Evolutionary conservation across 2,329 filamentous ascomycete genomes (phyloP), one percentile per base, ranked within the genome.

Genomic region (Teratosphaeria pseudoeucalypti): DNA sequence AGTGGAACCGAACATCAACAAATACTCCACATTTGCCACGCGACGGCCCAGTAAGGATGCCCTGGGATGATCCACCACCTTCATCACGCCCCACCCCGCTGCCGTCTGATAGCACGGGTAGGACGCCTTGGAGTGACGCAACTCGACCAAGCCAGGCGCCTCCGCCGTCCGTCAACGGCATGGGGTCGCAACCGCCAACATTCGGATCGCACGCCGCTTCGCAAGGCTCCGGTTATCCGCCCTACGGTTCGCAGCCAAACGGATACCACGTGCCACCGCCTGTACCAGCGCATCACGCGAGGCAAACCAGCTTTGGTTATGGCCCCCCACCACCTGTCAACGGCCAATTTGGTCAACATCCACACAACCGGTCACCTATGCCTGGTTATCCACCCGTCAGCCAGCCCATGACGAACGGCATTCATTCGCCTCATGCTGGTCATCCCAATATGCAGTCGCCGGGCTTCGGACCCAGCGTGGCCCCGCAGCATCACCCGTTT

Each of bases 381-480:
- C 55, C 52, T 16, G 59, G 57, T 19, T 64, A 60, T 54, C 58
- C 54, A 71, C 55, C 67, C 66, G 5, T 70, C 68, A 56, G 58
- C 52, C 62, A 57, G 52, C 29, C 63, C 66, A 47, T 64, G 55
- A 34, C 64, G 27, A 75, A 75, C 57, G 72, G 74, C 32, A 64
- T 73, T 61, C 68, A 69, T 52, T 75, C 74, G 43, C 73, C 73
- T 3, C 62, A 62, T 43, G 55, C n/a, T 2, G 43, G 61, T 19
- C 62, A 62, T 19, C 63, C 74, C 57, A 70, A 71, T 1, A 71
- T 65, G 52, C 64, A 72, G 55, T 74, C 74, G 14, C 73, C 71
- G 43, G 73, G 71, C 70, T 54, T 73, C 71, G 29, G 56, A 10
- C n/a, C 58, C 57, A 58, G 57, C 19, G 56, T 52, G 66, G 66